Percentiles rank a stretch among this genome's conserved stretches.
phyloP scores from a whole-genome alignment of 129 eudicot genomes.

The Pittosporum tobira region DNA sequence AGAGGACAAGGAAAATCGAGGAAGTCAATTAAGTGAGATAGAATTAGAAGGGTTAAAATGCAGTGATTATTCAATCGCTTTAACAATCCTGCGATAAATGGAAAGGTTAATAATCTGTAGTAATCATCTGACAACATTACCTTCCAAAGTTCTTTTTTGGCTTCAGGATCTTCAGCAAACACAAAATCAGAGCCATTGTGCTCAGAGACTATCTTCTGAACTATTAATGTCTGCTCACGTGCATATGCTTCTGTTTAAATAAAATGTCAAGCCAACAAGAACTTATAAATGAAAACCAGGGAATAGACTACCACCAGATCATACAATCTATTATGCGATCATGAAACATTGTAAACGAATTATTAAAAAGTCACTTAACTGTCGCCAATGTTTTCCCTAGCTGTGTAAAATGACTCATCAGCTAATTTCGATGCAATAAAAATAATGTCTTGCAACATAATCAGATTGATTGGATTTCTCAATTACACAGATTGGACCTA shows the following conservation, averaged over 20 bases:
- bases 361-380: neutral
- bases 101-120: too few species aligned
- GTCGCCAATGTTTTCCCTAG: neutral
- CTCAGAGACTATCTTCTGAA: conserved; percentile 80
- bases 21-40: too few species aligned
- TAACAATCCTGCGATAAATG: too few species aligned
- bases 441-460: neutral
- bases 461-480: neutral
- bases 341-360: neutral
- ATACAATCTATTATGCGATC: neutral
- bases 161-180: conserved; percentile 77
- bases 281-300: neutral
- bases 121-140: conserved; percentile 23
- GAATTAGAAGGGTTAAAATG: too few species aligned
- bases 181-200: conserved; percentile 93
- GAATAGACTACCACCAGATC: neutral
- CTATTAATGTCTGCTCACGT: conserved; percentile 79
- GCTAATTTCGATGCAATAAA: neutral
- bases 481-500: too few species aligned
- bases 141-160: conserved; percentile 98
- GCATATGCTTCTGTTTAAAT: conserved; percentile 71
- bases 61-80: too few species aligned
- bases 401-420: neutral
- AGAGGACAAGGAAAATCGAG: too few species aligned
- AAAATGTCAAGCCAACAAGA: conserved; percentile 6